Evolutionary conservation across 306 rosid genomes (phyloP), one percentile per base, ranked within the genome.

Genomic region (Lagenaria siceraria): DNA sequence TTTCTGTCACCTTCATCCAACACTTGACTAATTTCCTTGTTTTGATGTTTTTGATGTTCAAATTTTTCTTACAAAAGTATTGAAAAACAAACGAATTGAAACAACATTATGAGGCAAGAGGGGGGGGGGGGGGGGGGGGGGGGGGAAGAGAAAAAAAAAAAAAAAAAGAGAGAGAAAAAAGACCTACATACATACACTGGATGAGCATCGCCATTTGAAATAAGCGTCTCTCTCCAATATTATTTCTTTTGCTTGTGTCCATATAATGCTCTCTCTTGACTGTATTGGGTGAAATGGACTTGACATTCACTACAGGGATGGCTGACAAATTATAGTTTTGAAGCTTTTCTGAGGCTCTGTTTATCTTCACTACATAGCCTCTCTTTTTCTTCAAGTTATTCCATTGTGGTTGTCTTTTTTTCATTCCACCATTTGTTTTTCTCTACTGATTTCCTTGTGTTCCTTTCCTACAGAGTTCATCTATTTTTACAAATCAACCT

Each of bases 401-500:
- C 38, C 29, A 42, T 24, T 46, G 5, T 70, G 7, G 56, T 70
- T 17, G 6, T 18, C 4, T 7, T 10, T 6, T 24, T 48, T 27
- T 25, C 46, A 51, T 35, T 61, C 7, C 25, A 60, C 55, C 72
- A 52, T 18, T 12, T 60, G 74, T 56, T 78, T 74, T 70, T 76
- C 81, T 79, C 76, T 5, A 29, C 25, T 29, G 17, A 54, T 61
- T 43, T 79, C 60, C 77, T 70, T 35, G 19, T 55, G 19, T 74
- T 31, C 43, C 59, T 14, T 46, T 65, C 77, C 73, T 31, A 63
- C 80, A 42, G 22, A 75, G 35, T n/a, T 77, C 52, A 7, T 35
- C 36, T 33, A 3, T 70, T 80, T 70, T 72, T 43, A 25, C 19
- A 35, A 51, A 76, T 86, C 79, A 94, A 48, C 85, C 88, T 60